Percentiles rank a stretch among this genome's conserved stretches.
These are phyloP conservation scores for Mucor plumbeus DNA, from an alignment of 371 early-diverging fungal species.

Conservation along the genomic window DNA sequence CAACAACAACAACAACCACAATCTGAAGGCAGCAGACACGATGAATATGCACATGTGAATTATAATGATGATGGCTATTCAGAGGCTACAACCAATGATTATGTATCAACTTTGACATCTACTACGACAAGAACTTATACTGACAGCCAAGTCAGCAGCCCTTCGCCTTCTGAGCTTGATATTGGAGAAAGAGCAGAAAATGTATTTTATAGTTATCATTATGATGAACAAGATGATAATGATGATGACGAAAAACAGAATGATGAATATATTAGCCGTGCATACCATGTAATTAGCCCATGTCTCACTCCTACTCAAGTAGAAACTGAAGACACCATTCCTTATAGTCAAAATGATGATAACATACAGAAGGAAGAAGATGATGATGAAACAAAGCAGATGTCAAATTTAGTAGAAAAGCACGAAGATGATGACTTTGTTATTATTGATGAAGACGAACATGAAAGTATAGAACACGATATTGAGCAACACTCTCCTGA, in stretches of 20 bases:
- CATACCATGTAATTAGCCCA: slow-evolving; percentile 11
- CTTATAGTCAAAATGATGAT: background rate
- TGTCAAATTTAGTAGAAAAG: background rate
- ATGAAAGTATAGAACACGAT: background rate
- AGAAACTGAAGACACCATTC: background rate
- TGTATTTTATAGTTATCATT: background rate
- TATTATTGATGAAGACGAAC: slow-evolving; percentile 1
- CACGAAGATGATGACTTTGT: slow-evolving; percentile 17
- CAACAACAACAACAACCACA: background rate
- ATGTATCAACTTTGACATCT: slow-evolving; percentile 3
- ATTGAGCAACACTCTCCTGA: background rate
- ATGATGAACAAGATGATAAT: slow-evolving; percentile 1
- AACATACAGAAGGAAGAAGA: background rate
- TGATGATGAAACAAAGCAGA: background rate
- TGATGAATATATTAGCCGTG: background rate
- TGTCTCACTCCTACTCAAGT: background rate
- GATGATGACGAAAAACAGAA: background rate
- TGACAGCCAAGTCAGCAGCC: slow-evolving; percentile 25
- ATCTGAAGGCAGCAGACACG: background rate
- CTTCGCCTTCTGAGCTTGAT: slow-evolving; percentile 14
- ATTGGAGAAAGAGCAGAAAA: slow-evolving; percentile 3
- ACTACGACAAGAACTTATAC: slow-evolving; percentile 16
- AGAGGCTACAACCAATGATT: slow-evolving; percentile 1
- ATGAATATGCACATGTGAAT: slow-evolving; percentile 3
- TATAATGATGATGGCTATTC: slow-evolving; percentile 10